A percentile compares a stretch with the other conserved stretches of the same genome.
phyloP scores from a whole-genome alignment of 176 grass and related monocot genomes.

The Thinopyrum elongatum region DNA sequence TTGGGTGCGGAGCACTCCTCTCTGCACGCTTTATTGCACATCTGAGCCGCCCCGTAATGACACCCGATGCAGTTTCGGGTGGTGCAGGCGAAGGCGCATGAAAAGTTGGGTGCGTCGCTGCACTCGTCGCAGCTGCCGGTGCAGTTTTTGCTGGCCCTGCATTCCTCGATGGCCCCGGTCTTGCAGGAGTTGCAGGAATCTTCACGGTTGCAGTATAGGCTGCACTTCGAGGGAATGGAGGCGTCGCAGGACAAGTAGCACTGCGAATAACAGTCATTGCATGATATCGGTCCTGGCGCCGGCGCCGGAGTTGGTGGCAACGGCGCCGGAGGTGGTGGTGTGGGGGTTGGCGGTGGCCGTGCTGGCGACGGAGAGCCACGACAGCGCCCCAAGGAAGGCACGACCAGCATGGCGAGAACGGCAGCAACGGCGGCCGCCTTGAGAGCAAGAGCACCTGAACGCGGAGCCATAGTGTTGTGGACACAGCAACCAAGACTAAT shows the following conservation, averaged over 20 bases:
- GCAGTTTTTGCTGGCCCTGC: not conserved
- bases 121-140: not conserved
- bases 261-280: not conserved
- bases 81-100: not conserved
- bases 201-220: not conserved
- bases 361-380: not conserved
- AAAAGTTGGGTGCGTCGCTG: not conserved
- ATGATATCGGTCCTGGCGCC: not conserved
- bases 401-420: not conserved
- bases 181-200: not conserved
- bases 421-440: not conserved
- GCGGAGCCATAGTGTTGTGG: not conserved
- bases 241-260: not conserved
- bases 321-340: not conserved
- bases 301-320: not conserved
- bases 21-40: too few species aligned
- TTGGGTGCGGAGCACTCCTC: too few species aligned
- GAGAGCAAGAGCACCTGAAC: not conserved
- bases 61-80: not conserved
- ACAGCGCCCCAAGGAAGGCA: not conserved
- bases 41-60: too few species aligned
- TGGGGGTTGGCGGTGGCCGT: not conserved
- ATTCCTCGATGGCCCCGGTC: not conserved
- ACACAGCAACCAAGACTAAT: not conserved
- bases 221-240: not conserved